Evolutionary conservation across 371 early-diverging fungal species (phyloP), one percentile per base, ranked within the genome.

Genomic region (Mucor racemosus): DNA sequence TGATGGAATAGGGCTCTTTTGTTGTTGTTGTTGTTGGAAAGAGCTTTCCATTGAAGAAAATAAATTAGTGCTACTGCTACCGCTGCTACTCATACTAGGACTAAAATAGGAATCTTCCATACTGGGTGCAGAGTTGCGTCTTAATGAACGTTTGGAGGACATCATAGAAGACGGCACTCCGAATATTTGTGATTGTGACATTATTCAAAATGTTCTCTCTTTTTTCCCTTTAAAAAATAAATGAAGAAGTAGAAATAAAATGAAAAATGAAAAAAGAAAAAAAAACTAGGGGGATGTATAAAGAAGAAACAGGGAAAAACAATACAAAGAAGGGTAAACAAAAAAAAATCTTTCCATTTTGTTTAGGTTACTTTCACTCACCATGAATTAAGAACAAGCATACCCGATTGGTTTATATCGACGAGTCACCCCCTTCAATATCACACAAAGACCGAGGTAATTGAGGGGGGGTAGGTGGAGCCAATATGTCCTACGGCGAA

Each of bases 91-190:
- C 34, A 40, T 36, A 1, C 33, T 50, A 19, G 55, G 54, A 42
- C 60, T 66, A 44, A 71, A 73, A 46, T 65, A 64, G 21, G 68
- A 60, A 34, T 72, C 71, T 48, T 74, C 69, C 35, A 79, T 60
- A 26, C 70, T 64, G 36, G 79, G 76, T 40, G 74, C 73, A 19
- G 79, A 79, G 59, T 79, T 79, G 21, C 79, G 74, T 63, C 79
- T 66, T 11, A 74, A 56, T 14, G 64, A 60, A 14, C 50, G 50
- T 55, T 60, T 74, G 35, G 71, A 62, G 31, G 62, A 31, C 44
- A 58, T 38, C 11, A 61, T 42, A 38, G 55, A 41, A 7, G 67
- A 68, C 14, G 67, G 33, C 19, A 44, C 61, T 36, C 60, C 69
- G 64, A 66, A 59, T 31, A 65, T n/a, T 40, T 65, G 66, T 53